Conservation (phyloP, 192 early-diverging fungal species). For the Coemansia sp. region DNA sequence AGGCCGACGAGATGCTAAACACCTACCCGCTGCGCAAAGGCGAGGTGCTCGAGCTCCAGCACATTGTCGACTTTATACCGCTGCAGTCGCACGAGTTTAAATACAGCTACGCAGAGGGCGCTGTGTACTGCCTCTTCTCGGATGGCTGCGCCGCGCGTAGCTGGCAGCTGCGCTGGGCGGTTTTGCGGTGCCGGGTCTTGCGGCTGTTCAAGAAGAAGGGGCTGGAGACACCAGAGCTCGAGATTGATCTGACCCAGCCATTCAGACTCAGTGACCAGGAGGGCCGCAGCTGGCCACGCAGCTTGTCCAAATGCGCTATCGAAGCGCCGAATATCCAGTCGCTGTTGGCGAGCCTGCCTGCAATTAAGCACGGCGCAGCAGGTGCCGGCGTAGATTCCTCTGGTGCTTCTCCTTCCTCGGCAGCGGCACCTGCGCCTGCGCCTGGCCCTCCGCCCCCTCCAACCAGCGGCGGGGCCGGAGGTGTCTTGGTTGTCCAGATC, state of each 20-base stretch:
- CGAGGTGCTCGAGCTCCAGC: constrained; percentile 57
- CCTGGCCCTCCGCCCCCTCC: constrained; percentile 1
- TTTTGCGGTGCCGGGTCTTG: constrained; percentile 42
- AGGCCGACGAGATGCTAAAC: constrained; percentile 51
- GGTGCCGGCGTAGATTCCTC: neutral
- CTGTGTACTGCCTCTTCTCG: constrained; percentile 39
- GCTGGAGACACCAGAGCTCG: constrained; percentile 26
- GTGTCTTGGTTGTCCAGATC: constrained; percentile 50
- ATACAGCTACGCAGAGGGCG: constrained; percentile 52
- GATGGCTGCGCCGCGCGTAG: constrained; percentile 13
- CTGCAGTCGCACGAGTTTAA: constrained; percentile 55
- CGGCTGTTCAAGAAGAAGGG: constrained; percentile 43
- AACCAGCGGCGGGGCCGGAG: constrained; percentile 14
- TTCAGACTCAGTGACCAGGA: constrained; percentile 49
- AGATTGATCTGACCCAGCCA: constrained; percentile 36
- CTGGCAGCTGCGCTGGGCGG: constrained; percentile 54
- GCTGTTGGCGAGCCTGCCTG: constrained; percentile 21
- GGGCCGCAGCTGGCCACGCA: constrained; percentile 40
- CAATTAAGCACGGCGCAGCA: neutral
- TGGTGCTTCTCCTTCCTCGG: neutral
- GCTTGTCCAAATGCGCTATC: constrained; percentile 17
- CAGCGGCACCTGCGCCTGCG: neutral
- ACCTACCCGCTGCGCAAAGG: constrained; percentile 49
- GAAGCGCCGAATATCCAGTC: constrained; percentile 20
- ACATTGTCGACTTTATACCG: constrained; percentile 51